Conservation (phyloP, 2,329 filamentous ascomycete genomes). For the Phoma sp. region DNA sequence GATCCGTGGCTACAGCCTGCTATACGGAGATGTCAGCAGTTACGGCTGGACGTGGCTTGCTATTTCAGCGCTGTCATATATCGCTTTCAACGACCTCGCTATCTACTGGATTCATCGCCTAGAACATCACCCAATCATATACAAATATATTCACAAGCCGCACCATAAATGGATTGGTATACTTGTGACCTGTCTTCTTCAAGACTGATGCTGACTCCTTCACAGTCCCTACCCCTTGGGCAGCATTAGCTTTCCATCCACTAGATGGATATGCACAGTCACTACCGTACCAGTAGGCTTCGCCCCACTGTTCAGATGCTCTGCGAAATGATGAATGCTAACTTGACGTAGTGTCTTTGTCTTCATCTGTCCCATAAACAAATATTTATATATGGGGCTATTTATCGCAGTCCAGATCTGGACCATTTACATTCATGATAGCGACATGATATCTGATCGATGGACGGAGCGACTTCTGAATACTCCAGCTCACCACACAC, state of each 20-base stretch:
- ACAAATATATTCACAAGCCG: constrained; percentile 58
- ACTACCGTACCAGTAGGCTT: constrained; percentile 55
- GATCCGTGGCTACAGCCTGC: constrained; percentile 54
- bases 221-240: constrained; percentile 56
- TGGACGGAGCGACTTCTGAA: constrained; percentile 58
- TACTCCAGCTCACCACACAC: constrained; percentile 56
- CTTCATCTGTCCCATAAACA: constrained; percentile 56
- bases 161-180: constrained; percentile 60
- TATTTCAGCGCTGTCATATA: constrained; percentile 51
- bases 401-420: constrained; percentile 56
- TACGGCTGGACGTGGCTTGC: constrained; percentile 44
- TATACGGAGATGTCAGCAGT: constrained; percentile 50
- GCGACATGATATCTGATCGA: constrained; percentile 57
- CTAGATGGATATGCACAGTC: constrained; percentile 56
- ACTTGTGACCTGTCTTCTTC: constrained; percentile 22
- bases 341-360: too few relatives aligned
- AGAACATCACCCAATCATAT: constrained; percentile 55
- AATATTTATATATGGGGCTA: constrained; percentile 54
- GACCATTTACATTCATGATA: constrained; percentile 59
- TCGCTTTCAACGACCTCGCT: constrained; percentile 54
- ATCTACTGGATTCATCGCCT: constrained; percentile 59
- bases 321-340: too few relatives aligned
- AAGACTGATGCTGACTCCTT: neutral
- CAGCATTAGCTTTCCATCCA: constrained; percentile 57
- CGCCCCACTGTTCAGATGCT: too few relatives aligned